Percentiles rank a stretch among this genome's conserved stretches.
Conservation (phyloP, 768 basidiomycete genomes). For the Dictyophora rubrovolvata region DNA sequence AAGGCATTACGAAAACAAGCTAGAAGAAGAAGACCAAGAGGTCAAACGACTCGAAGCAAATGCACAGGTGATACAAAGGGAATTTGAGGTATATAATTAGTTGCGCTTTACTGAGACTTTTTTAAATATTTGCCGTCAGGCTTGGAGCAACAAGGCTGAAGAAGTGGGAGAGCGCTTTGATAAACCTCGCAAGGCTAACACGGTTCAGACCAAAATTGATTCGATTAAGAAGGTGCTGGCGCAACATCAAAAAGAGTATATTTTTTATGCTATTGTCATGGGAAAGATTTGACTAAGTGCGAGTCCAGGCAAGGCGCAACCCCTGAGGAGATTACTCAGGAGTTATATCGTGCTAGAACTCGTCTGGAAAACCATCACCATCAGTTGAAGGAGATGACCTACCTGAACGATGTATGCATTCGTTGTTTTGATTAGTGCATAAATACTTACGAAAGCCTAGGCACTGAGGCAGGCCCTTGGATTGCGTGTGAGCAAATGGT, state of each 20-base stretch:
- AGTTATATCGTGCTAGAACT: constrained; percentile 55
- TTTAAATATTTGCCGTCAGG: constrained; percentile 23
- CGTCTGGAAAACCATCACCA: constrained; percentile 48
- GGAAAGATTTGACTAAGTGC: constrained; percentile 10
- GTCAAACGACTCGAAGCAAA: constrained; percentile 36
- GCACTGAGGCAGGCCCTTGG: constrained; percentile 56
- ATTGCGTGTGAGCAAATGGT: constrained; percentile 64
- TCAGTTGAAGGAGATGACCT: constrained; percentile 53
- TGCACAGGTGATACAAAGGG: constrained; percentile 43
- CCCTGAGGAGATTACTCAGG: constrained; percentile 65
- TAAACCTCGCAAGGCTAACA: constrained; percentile 46
- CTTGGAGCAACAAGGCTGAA: constrained; percentile 55
- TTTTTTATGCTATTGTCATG: not conserved
- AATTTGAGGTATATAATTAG: constrained; percentile 44
- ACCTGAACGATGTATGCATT: constrained; percentile 52
- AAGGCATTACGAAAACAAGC: constrained; percentile 41
- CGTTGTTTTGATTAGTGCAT: not conserved
- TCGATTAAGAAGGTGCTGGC: constrained; percentile 55
- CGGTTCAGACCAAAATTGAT: constrained; percentile 50
- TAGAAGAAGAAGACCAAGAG: constrained; percentile 37
- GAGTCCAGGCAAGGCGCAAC: constrained; percentile 56
- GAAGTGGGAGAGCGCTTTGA: constrained; percentile 48
- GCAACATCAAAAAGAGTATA: constrained; percentile 54
- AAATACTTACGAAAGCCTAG: constrained; percentile 26
- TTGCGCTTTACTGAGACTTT: not conserved